Base-by-base conservation (phyloP, 176 grass and related monocot genomes). In the Lolium multiflorum region DNA sequence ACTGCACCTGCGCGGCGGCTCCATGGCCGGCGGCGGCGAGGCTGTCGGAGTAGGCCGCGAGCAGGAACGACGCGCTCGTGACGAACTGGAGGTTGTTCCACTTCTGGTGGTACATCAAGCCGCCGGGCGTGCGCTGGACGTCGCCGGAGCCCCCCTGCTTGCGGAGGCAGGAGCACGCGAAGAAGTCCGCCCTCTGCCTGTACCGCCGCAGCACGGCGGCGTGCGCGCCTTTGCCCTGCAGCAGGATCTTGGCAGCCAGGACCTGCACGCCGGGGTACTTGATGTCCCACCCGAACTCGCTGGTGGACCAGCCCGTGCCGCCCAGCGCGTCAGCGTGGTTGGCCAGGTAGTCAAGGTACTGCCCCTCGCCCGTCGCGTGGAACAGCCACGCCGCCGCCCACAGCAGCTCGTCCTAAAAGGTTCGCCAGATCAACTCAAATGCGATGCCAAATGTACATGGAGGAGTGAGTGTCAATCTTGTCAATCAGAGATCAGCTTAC, bases 11-110 rank as follows among this genome's bases (percentile, higher is more conserved):
- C 0, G 3, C 3, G 31, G 31, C 31, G 31, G 31, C 31, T 35
- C 31, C 31, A 35, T 35, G 31, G 31, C 31, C 31, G 31, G 85
- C 91, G 0, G 91, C 83, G 75, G 93, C 24, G 76, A 95, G 83
- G 74, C 86, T 85, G 84, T 98, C 96, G 56, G 86, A 85, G 90
- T 98, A 98, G 8, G 88, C 86, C 7, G 90, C 56, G 7, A 95
- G 91, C 5, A 95, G 90, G 84, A 95, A 98, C 9, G 96, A 87
- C 24, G 91, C 84, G 85, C 91, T 78, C 28, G 96, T 94, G 2
- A 95, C 96, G 83, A 91, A 95, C 85, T 98, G 96, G 49, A 98
- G 22, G 81, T 98, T 98, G 84, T 95, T 98, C 96, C 96, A 98
- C 5, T 5, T 62, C 91, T 89, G 90, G 26, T 86, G 86, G 92